Conservation (phyloP, 495 filamentous ascomycete genomes). For the Bathelium albidoporum region DNA sequence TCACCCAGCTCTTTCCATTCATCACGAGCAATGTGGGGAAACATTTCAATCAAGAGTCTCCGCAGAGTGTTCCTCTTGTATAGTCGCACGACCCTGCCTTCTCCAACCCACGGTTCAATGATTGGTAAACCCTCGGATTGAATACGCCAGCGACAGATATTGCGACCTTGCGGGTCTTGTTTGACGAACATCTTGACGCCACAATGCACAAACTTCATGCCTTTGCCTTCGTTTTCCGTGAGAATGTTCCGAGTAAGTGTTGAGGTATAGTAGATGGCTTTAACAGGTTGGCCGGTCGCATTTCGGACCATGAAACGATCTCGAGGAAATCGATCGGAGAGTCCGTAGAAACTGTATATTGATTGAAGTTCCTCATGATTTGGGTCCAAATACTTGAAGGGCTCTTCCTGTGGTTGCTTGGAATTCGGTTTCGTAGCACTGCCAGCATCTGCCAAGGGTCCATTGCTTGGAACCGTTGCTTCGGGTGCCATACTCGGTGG, state of each 20-base stretch:
- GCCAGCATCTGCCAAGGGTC: not conserved
- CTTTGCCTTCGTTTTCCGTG: conserved; percentile 67
- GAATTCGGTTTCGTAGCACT: conserved; percentile 22
- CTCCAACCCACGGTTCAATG: conserved; percentile 77
- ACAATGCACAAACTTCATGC: conserved; percentile 90
- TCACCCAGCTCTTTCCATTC: conserved; percentile 71
- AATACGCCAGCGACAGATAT: conserved; percentile 86
- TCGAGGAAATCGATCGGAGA: conserved; percentile 71
- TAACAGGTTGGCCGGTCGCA: conserved; percentile 65
- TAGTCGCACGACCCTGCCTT: conserved; percentile 61
- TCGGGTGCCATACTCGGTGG: not conserved
- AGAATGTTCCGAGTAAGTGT: conserved; percentile 76
- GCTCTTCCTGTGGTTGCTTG: conserved; percentile 61
- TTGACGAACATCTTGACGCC: conserved; percentile 98
- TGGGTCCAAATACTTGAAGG: conserved; percentile 74
- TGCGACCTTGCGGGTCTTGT: conserved; percentile 77
- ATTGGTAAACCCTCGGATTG: conserved; percentile 88
- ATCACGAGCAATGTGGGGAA: conserved; percentile 62
- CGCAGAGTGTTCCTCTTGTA: conserved; percentile 65
- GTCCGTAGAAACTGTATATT: conserved; percentile 71
- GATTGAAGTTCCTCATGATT: conserved; percentile 61
- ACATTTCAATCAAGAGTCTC: conserved; percentile 83
- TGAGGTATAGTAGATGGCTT: conserved; percentile 92
- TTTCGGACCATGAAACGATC: conserved; percentile 96
- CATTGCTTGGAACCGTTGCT: not conserved